These are phyloP conservation scores for Candida dajiaensis DNA, from an alignment of 805 yeast genomes.

Conservation along the genomic window DNA sequence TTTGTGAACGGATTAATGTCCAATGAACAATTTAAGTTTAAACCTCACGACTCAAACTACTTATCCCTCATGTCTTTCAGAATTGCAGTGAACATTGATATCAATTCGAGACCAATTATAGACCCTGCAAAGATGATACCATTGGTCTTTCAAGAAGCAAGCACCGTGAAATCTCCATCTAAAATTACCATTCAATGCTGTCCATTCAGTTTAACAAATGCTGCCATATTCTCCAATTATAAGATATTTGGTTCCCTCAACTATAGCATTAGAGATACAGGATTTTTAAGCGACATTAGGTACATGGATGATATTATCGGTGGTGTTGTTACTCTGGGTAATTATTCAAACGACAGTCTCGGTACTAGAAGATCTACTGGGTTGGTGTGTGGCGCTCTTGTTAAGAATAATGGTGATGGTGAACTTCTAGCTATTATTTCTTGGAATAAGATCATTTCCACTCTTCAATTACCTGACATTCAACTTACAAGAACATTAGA, in stretches of 20 bases:
- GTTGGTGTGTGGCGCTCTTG: constrained; percentile 17
- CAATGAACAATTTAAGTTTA: constrained; percentile 14
- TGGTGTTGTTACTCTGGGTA: constrained; percentile 15
- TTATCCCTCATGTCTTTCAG: constrained; percentile 17
- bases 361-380: constrained; percentile 16
- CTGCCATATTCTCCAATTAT: constrained; percentile 22
- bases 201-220: constrained; percentile 26
- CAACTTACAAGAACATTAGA: background rate
- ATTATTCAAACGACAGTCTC: background rate
- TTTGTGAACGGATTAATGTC: constrained; percentile 9
- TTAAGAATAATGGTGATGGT: constrained; percentile 26
- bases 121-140: constrained; percentile 6
- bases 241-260: constrained; percentile 16
- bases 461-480: constrained; percentile 8
- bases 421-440: constrained; percentile 19
- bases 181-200: constrained; percentile 19
- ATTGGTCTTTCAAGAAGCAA: constrained; percentile 7
- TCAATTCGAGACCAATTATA: constrained; percentile 9
- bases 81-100: constrained; percentile 1
- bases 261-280: constrained; percentile 10
- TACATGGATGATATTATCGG: constrained; percentile 25
- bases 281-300: constrained; percentile 20
- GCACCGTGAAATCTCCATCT: constrained; percentile 11
- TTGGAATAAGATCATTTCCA: constrained; percentile 18
- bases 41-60: constrained; percentile 9